Evolutionary conservation across 2,329 filamentous ascomycete species (phyloP).

Genomic region (Verticillium dahliae): DNA sequence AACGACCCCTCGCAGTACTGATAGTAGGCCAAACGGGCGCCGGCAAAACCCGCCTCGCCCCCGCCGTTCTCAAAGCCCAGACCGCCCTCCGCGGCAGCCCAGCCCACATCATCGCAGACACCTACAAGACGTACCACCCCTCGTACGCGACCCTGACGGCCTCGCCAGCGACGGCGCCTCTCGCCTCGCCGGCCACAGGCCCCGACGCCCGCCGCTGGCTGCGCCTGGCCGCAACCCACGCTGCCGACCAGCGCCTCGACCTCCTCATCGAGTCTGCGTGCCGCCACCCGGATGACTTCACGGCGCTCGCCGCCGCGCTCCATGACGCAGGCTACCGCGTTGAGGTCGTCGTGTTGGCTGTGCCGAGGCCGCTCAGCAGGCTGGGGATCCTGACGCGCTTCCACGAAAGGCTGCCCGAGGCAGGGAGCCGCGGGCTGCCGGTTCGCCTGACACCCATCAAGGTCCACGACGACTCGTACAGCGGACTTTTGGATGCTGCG

Average conservation of each 20-base stretch:
- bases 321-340: conserved; percentile 26
- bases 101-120: conserved; percentile 40
- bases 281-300: conserved; percentile 34
- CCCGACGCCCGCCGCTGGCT: conserved; percentile 38
- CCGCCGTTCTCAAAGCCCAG: conserved; percentile 27
- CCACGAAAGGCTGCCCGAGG: conserved; percentile 26
- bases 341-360: conserved; percentile 33
- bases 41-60: conserved; percentile 38
- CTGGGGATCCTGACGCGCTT: conserved; percentile 35
- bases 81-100: conserved; percentile 4
- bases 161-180: conserved; percentile 16
- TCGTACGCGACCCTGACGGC: conserved; percentile 25
- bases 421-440: conserved; percentile 25
- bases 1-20: conserved; percentile 30
- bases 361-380: conserved; percentile 31
- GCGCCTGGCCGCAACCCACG: conserved; percentile 27
- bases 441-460: conserved; percentile 32
- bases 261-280: conserved; percentile 39
- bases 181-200: conserved; percentile 31
- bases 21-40: conserved; percentile 42
- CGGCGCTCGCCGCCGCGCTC: conserved; percentile 26
- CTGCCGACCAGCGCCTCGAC: conserved; percentile 21
- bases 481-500: conserved; percentile 28
- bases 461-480: conserved; percentile 40
- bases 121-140: conserved; percentile 42